These are phyloP conservation scores for Colletotrichum higginsianum DNA, from an alignment of 2,329 filamentous ascomycete genomes.

Conservation along the genomic window DNA sequence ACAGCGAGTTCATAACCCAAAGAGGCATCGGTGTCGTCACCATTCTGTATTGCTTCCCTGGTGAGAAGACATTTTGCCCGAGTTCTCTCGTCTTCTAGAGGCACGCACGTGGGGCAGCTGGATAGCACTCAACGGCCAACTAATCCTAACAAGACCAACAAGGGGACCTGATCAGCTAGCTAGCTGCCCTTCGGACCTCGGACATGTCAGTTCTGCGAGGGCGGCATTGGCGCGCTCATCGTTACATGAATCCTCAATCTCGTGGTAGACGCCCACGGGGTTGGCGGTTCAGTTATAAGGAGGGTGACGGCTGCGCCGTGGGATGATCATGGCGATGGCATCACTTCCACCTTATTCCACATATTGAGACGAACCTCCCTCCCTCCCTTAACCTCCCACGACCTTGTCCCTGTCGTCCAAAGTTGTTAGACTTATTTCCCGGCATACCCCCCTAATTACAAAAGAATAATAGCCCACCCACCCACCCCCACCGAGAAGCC, in stretches of 20 bases:
- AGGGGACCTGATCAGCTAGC: background rate
- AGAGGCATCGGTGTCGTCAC: conserved; percentile 41
- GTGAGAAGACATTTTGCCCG: background rate
- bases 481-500: background rate
- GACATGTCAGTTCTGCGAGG: conserved; percentile 35
- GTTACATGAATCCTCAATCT: conserved; percentile 9
- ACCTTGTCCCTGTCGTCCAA: background rate
- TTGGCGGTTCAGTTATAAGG: conserved; percentile 18
- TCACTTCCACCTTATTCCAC: background rate
- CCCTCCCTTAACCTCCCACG: background rate
- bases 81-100: background rate
- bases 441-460: background rate
- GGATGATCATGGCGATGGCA: background rate
- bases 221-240: conserved; percentile 41
- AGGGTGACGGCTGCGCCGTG: background rate
- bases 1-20: conserved; percentile 31
- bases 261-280: conserved; percentile 10
- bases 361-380: conserved; percentile 1
- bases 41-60: conserved; percentile 12
- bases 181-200: conserved; percentile 39
- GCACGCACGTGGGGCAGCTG: no score
- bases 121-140: background rate
- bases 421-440: conserved; percentile 35
- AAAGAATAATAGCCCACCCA: no score
- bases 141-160: background rate